phyloP scores from a whole-genome alignment of 179 eudicot species.

The Drosera spatulata region DNA sequence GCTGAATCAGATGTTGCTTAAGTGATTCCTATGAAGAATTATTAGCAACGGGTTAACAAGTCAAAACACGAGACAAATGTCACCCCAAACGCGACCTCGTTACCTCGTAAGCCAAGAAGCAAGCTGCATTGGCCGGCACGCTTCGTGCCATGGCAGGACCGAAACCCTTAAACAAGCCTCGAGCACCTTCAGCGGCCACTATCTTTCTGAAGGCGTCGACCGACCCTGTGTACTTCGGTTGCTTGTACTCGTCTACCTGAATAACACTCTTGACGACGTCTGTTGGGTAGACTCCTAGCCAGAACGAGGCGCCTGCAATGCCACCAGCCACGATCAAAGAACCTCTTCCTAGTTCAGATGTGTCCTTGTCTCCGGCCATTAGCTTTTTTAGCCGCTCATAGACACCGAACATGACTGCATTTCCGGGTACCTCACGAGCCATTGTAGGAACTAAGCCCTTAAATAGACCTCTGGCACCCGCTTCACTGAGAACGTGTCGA shows the following conservation, averaged over 20 bases:
- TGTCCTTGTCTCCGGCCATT: constrained; percentile 74
- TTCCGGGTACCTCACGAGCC: constrained; percentile 93
- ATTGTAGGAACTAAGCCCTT: constrained; percentile 80
- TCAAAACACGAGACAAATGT: constrained; percentile 3
- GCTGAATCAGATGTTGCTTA: too few species aligned
- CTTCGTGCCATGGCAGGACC: constrained; percentile 95
- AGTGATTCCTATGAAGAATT: too few species aligned
- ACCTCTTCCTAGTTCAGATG: constrained; percentile 50
- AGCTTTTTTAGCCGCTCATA: constrained; percentile 65
- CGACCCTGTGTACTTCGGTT: constrained; percentile 65
- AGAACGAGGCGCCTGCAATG: constrained; percentile 73
- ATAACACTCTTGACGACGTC: constrained; percentile 11
- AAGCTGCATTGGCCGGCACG: constrained; percentile 93
- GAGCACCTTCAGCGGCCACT: constrained; percentile 59
- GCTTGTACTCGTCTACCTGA: constrained; percentile 63
- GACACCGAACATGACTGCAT: constrained; percentile 20
- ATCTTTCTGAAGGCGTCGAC: constrained; percentile 68
- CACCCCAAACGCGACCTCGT: constrained; percentile 79
- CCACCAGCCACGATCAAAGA: constrained; percentile 72
- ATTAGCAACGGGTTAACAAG: too few species aligned
- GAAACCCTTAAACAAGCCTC: constrained; percentile 87
- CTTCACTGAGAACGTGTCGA: constrained; percentile 66
- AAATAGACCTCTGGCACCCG: constrained; percentile 71
- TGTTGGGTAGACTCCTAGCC: constrained; percentile 73
- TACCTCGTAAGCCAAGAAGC: constrained; percentile 91